A percentile compares a stretch with the other conserved stretches of the same genome.
These are phyloP conservation scores for Gentiana macrophylla DNA, from an alignment of 257 asterid species.

Conservation along the genomic window DNA sequence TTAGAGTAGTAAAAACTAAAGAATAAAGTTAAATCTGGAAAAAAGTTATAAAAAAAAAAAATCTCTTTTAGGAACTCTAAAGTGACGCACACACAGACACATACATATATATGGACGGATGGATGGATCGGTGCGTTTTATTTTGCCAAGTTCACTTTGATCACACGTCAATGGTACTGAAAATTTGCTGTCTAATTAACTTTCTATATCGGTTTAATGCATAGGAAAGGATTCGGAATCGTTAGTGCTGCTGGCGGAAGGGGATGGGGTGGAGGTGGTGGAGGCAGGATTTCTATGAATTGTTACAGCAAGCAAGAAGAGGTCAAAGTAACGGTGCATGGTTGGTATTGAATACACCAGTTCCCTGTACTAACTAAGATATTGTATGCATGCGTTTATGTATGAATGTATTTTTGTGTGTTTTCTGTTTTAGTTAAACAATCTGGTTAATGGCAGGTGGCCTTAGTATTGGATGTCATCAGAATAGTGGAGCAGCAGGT, in stretches of 20 bases:
- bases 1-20: no score
- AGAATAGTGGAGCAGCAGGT: constrained; percentile 98
- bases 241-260: constrained; percentile 92
- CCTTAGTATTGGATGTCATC: constrained; percentile 68
- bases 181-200: constrained; percentile 4
- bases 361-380: no score
- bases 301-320: constrained; percentile 99
- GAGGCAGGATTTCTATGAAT: constrained; percentile 84
- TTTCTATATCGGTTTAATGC: constrained; percentile 17
- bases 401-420: background rate
- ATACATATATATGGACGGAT: no score
- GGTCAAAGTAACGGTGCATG: constrained; percentile 71
- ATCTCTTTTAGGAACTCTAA: no score
- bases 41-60: no score
- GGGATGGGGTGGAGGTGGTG: constrained; percentile 99
- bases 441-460: constrained; percentile 62
- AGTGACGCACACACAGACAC: no score
- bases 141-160: no score
- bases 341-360: constrained; percentile 38
- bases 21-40: no score
- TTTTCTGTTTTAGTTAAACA: constrained; percentile 5
- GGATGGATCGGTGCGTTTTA: no score
- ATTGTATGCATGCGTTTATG: no score
- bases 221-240: constrained; percentile 81
- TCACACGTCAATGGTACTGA: background rate